Base-by-base conservation (phyloP, 345 rosid genomes). In the Acer campestre region DNA sequence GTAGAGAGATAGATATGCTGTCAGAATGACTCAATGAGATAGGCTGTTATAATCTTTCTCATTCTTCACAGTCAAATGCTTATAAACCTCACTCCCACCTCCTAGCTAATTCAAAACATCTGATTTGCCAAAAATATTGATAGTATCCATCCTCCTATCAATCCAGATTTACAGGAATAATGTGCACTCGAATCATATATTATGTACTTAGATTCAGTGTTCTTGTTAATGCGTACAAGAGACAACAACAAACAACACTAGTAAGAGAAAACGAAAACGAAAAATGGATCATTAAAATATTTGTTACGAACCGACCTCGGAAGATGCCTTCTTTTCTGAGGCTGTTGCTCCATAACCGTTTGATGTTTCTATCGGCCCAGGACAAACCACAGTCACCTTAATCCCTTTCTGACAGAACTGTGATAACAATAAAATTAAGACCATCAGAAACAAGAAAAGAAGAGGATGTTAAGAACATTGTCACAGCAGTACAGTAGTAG, bases 311-410 rank as follows among this genome's bases (percentile, higher is more conserved):
- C 76, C 64, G 58, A 89, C 98, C 92, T 90, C 94, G 13, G 84
- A 82, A 65, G 85, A 82, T 48, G 79, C 76, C 77, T 86, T 87
- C 63, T 85, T 81, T 38, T 74, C 88, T 1, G 91, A 83, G 68
- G 88, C 67, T 68, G 93, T 79, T 38, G 83, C 83, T 80, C 90
- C 96, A 78, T 87, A 76, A 51, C 86, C 90, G 80, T 85, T 86
- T 35, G 89, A 81, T 67, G 98, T 93, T 76, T 84, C 88, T 83
- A 95, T 85, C 10, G 98, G 99, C 80, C 99, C 99, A 13, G 99
- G 99, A 87, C 96, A 93, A 81, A 95, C 95, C 71, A 95, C 75
- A 14, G 99, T 95, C 79, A 95, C 98, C 84, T 91, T 88, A 81
- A 93, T 91, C 71, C 99, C 99, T 77, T 91, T 85, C 73, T 87